These are phyloP conservation scores for Cucurbita pepo DNA, from an alignment of 306 rosid genomes.

Conservation along the genomic window DNA sequence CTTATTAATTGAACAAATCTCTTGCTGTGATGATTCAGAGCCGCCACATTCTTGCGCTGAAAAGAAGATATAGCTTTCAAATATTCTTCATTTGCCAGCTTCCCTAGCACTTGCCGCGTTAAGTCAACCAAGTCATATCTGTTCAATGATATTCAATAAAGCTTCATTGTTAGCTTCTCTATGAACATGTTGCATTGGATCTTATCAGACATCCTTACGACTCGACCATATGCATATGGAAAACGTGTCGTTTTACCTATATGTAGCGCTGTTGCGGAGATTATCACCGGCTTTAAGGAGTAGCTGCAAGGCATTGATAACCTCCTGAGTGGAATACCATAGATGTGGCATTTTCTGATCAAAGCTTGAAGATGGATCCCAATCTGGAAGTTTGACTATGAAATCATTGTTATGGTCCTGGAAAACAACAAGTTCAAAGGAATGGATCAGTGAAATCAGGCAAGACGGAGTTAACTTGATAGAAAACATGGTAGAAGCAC, in stretches of 20 bases:
- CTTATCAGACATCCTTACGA: neutral
- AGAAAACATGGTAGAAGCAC: neutral
- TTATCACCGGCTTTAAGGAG: slow-evolving; percentile 45
- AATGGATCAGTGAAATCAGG: neutral
- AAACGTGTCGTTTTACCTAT: slow-evolving; percentile 34
- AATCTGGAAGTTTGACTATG: slow-evolving; percentile 72
- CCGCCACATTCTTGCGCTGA: slow-evolving; percentile 34
- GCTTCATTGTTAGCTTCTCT: neutral
- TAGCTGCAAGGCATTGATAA: slow-evolving; percentile 47
- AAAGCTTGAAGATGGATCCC: slow-evolving; percentile 50
- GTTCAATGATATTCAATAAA: slow-evolving; percentile 9
- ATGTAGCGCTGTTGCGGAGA: slow-evolving; percentile 51
- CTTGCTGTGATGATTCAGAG: slow-evolving; percentile 31
- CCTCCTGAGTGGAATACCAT: slow-evolving; percentile 67
- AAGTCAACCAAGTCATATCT: slow-evolving; percentile 94
- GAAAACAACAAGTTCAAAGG: neutral
- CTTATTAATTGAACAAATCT: slow-evolving; percentile 55
- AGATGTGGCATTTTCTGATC: slow-evolving; percentile 55
- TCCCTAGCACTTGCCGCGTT: slow-evolving; percentile 76
- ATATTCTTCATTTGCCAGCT: slow-evolving; percentile 68
- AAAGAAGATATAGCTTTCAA: slow-evolving; percentile 44
- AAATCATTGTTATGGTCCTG: slow-evolving; percentile 91
- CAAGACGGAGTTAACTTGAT: neutral
- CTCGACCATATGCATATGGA: neutral
- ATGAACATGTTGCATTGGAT: neutral